Evolutionary conservation across 2,329 filamentous ascomycete genomes (phyloP).

Genomic region (Fusarium brachygibbosum): DNA sequence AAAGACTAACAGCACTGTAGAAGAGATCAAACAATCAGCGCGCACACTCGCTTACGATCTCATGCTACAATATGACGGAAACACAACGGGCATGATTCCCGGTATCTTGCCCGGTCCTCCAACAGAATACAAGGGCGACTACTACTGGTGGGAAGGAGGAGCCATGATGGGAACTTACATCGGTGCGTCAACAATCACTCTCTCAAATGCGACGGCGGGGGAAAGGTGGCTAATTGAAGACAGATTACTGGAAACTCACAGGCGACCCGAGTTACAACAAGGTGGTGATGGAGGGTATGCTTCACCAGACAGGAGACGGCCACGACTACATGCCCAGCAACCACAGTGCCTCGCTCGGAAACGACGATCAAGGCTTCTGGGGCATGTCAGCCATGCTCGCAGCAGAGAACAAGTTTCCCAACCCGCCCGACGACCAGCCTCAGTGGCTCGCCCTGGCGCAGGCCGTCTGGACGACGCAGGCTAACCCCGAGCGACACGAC

Average conservation of each 20-base stretch:
- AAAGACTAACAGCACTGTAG: slow-evolving; percentile 46
- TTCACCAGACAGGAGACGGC: slow-evolving; percentile 70
- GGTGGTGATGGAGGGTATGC: slow-evolving; percentile 67
- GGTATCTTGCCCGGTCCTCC: slow-evolving; percentile 71
- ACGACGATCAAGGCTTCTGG: slow-evolving; percentile 81
- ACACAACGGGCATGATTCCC: slow-evolving; percentile 64
- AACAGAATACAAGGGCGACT: slow-evolving; percentile 61
- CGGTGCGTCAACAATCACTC: slow-evolving; percentile 48
- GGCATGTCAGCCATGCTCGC: slow-evolving; percentile 76
- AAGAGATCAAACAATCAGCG: slow-evolving; percentile 62
- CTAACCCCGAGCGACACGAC: slow-evolving; percentile 72
- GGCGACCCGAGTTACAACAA: slow-evolving; percentile 74
- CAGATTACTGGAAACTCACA: slow-evolving; percentile 76
- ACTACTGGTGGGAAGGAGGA: slow-evolving; percentile 82
- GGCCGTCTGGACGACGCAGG: slow-evolving; percentile 76
- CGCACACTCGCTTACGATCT: slow-evolving; percentile 64
- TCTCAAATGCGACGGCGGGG: fast-evolving
- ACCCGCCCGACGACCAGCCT: slow-evolving; percentile 66
- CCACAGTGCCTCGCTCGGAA: slow-evolving; percentile 71
- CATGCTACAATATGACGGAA: slow-evolving; percentile 65
- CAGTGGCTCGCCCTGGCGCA: slow-evolving; percentile 76
- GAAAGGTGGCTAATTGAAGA: not conserved
- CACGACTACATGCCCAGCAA: slow-evolving; percentile 72
- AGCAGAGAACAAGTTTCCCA: slow-evolving; percentile 73
- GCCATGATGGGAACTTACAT: slow-evolving; percentile 77